Conservation (phyloP, 305 asterid genomes). For the Fraxinus albicans region DNA sequence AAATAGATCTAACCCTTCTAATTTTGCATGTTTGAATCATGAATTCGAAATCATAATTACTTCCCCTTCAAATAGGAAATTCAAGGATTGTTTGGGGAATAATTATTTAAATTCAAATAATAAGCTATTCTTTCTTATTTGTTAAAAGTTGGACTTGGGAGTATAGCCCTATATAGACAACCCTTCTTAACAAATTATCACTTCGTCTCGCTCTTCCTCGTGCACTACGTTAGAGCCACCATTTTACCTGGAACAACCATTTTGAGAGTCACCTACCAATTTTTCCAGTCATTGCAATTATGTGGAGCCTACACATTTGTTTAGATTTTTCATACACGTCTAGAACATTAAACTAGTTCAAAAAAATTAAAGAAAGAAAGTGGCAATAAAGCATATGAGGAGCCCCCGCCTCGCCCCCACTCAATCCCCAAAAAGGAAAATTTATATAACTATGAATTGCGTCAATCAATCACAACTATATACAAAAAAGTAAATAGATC, state of each 20-base stretch:
- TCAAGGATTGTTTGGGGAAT: background rate
- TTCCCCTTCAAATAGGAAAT: background rate
- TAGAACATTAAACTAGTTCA: background rate
- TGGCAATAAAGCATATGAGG: background rate
- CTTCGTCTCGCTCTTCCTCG: background rate
- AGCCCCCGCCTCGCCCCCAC: background rate
- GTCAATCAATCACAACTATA: conserved; percentile 27
- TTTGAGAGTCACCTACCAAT: background rate
- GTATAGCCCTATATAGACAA: background rate
- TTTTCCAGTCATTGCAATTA: background rate
- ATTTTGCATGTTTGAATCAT: background rate
- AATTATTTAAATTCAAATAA: too few relatives aligned
- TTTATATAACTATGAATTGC: background rate
- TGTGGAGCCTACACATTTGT: background rate
- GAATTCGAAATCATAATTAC: background rate
- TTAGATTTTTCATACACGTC: background rate
- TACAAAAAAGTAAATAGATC: conserved; percentile 11
- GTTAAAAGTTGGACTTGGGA: background rate
- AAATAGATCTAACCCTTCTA: background rate
- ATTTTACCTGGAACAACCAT: background rate
- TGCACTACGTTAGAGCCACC: background rate
- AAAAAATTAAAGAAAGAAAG: too few relatives aligned
- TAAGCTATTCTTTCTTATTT: background rate
- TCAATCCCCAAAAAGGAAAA: background rate
- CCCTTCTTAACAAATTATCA: background rate